Evolutionary conservation across 2,329 filamentous ascomycete species (phyloP), one percentile per base, ranked within the genome.

Genomic region (Fusarium coffeatum): DNA sequence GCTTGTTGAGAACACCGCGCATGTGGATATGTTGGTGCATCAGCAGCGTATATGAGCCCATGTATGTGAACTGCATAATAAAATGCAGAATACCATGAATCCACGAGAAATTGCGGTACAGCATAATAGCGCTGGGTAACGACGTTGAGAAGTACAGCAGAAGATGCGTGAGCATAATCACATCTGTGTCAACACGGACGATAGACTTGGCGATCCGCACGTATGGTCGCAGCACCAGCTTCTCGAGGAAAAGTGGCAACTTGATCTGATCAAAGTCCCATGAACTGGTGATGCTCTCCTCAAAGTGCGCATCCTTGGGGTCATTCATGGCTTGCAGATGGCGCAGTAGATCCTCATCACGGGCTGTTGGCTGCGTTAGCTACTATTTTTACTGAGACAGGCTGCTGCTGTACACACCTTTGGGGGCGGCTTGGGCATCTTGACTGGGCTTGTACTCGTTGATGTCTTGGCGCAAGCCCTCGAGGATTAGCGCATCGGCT

Each of bases 11-110:
- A 5, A 94, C 83, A 18, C 92, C 92, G 47, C 89, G 86, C 83
- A 89, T 89, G 77, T 95, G 92, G 72, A 95, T 94, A 77, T 95
- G 92, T 75, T 95, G 92, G 74, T 95, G 92, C 86, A 92, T 92
- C 87, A 95, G 89, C 40, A 95, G 83, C 0, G 92, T 95, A 80
- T 93, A 95, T 3, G 89, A 84, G 10, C 92, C 92, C 55, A 89
- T 87, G 75, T 90, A 94, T 76, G 85, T 92, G 34, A 86, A 80
- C 73, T 92, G 88, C 83, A 93, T 89, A 12, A 87, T 74, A 55
- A 85, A 83, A 75, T 95, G 92, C 28, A 89, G 71, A 18, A 92
- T 71, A 12, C 86, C 92, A 78, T 94, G 92, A 40, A 86, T 70
- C 80, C 87, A 93, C 12, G 84, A 86, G 80, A 94, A 94, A 74